A percentile compares a stretch with the other conserved stretches of the same genome.
Conservation (phyloP, 140 eudicot species). For the Stevia rebaudiana region DNA sequence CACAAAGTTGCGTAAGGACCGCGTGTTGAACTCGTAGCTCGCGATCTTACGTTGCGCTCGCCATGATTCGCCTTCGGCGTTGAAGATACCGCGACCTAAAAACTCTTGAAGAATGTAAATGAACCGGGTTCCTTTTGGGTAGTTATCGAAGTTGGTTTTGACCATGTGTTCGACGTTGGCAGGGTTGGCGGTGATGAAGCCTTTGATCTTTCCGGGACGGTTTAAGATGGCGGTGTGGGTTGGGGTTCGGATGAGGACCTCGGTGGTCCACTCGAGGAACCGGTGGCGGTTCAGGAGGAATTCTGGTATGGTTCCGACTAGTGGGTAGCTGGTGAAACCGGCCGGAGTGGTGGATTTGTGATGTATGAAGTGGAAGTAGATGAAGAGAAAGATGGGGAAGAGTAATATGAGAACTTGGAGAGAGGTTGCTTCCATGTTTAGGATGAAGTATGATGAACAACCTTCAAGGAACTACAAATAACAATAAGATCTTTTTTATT, state of each 20-base stretch:
- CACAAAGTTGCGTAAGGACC: constrained; percentile 55
- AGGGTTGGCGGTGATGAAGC: constrained; percentile 80
- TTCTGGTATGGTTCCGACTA: constrained; percentile 69
- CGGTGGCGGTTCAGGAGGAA: constrained; percentile 77
- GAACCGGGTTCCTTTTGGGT: constrained; percentile 80
- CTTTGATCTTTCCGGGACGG: constrained; percentile 65
- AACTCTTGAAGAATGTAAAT: constrained; percentile 55
- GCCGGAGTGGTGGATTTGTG: constrained; percentile 19
- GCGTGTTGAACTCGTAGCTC: constrained; percentile 74
- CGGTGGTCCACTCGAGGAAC: constrained; percentile 78
- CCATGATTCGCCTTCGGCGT: constrained; percentile 73
- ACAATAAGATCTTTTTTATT: too few species aligned
- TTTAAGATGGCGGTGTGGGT: constrained; percentile 61
- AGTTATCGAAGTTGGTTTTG: constrained; percentile 66
- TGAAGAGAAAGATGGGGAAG: constrained; percentile 20
- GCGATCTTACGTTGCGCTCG: constrained; percentile 66
- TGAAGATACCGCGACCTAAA: constrained; percentile 79
- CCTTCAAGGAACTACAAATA: constrained; percentile 5
- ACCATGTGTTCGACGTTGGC: constrained; percentile 67
- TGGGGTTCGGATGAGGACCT: constrained; percentile 50
- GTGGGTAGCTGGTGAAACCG: constrained; percentile 68
- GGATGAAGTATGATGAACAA: not conserved
- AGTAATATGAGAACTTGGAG: constrained; percentile 17
- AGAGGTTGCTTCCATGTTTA: constrained; percentile 28
- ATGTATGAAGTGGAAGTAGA: constrained; percentile 9